Evolutionary conservation across 768 basidiomycete genomes (phyloP), one percentile per base, ranked within the genome.

Genomic region (Termitomyces sp.): DNA sequence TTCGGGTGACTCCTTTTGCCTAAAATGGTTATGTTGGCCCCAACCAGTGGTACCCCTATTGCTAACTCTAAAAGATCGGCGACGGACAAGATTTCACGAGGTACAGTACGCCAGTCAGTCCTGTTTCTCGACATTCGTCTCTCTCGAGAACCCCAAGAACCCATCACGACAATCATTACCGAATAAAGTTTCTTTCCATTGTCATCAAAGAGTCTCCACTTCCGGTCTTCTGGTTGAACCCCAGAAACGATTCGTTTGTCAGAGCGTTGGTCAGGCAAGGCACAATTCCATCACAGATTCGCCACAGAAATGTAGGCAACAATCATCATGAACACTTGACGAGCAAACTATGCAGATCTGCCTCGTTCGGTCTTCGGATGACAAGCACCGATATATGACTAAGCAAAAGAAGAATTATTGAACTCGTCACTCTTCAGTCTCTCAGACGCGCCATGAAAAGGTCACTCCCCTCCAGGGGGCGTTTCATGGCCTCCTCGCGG

Each of bases 11-110:
- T 68, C 58, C 60, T 62, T 61, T 57, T 62, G 65, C 75, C 72
- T 43, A 30, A 76, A 76, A 70, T 74, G 76, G 74, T 57, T 36
- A 75, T 54, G 63, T 40, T 52, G 75, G 65, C 62, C 82, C 81
- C 62, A 61, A 28, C 2, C 14, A 65, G 40, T 58, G 82, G 82
- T 80, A 79, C 63, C 64, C 63, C 62, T 64, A 67, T 62, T 59
- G 50, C 50, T 64, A 73, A 73, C 70, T 68, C 71, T 74, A 75
- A 72, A 72, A 65, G 35, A 58, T 59, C 66, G 44, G 62, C 54
- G 47, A 50, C 28, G 58, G 56, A 47, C 54, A 49, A 33, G 58
- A 50, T 50, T 33, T 4, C 28, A 30, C 46, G 36, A 49, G 35
- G 55, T 48, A 33, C 28, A 43, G 40, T 50, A 57, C 36, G 35